A percentile compares a stretch with the other conserved stretches of the same genome.
Conservation (phyloP, 805 yeast species). For the Teunomyces aglyptinius region DNA sequence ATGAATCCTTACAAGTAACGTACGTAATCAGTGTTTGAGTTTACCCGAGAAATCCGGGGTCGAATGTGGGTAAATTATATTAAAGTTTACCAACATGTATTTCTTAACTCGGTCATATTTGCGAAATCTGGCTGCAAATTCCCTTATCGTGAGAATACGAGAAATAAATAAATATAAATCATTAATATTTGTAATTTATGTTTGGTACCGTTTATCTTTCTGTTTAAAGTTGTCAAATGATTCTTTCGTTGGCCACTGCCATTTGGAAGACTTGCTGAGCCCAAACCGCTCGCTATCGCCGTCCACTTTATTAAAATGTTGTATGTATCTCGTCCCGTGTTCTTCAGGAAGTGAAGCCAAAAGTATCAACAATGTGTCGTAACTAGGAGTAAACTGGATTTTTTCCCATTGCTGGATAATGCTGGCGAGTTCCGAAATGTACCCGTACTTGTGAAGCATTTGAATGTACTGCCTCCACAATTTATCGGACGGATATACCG, state of each 20-base stretch:
- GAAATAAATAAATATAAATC: too few species aligned
- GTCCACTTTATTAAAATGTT: conserved; percentile 28
- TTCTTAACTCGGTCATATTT: neutral
- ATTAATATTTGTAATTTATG: too few species aligned
- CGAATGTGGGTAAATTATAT: neutral
- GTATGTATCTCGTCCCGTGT: conserved; percentile 35
- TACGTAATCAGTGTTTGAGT: neutral
- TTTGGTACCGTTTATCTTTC: neutral
- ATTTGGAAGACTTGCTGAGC: neutral
- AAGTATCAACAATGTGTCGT: conserved; percentile 37
- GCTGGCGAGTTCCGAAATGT: conserved; percentile 47
- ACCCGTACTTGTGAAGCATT: conserved; percentile 46
- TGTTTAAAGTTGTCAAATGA: neutral
- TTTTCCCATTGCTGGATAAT: conserved; percentile 56
- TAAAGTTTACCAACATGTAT: too few species aligned
- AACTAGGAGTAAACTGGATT: conserved; percentile 42
- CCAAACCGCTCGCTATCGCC: conserved; percentile 3
- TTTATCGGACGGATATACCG: conserved; percentile 42
- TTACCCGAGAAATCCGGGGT: neutral
- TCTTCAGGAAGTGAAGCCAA: conserved; percentile 38
- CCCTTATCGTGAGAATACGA: neutral
- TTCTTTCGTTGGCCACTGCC: conserved; percentile 9
- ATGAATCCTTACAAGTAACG: neutral
- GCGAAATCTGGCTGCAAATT: neutral
- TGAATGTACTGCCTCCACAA: conserved; percentile 55